These are phyloP conservation scores for Aspergillus carlsbadensis DNA, from an alignment of 495 filamentous ascomycete species.

Conservation along the genomic window DNA sequence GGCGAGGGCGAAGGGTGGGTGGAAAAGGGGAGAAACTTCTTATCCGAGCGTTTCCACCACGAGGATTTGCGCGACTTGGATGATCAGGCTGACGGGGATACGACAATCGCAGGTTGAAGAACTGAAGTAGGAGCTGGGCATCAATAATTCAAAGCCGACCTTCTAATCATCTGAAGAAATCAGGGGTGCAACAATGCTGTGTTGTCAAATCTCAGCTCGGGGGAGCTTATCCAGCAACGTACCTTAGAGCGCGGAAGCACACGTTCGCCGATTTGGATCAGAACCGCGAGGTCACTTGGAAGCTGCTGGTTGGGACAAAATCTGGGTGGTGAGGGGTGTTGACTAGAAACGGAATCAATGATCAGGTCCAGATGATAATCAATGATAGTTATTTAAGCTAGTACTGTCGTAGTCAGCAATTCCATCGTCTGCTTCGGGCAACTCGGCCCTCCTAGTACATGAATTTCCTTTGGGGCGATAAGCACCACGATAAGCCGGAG, in stretches of 20 bases:
- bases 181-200: not conserved
- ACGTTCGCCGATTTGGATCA: not conserved
- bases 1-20: slow-evolving; percentile 9
- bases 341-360: not conserved
- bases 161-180: not conserved
- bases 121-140: not conserved
- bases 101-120: not conserved
- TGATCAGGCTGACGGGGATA: not conserved
- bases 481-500: slow-evolving; percentile 2
- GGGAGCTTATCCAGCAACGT: slow-evolving; percentile 15
- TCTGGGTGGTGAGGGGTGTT: not conserved
- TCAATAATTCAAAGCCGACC: not conserved
- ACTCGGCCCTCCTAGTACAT: not conserved
- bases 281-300: not conserved
- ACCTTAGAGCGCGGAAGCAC: slow-evolving; percentile 3
- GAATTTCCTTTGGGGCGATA: not conserved
- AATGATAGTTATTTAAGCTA: slow-evolving; percentile 2
- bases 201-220: slow-evolving; percentile 2
- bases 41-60: slow-evolving; percentile 20
- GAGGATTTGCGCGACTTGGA: slow-evolving; percentile 6
- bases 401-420: slow-evolving; percentile 2
- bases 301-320: not conserved
- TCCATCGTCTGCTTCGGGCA: not conserved
- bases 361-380: not conserved
- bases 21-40: slow-evolving; percentile 18